Percentiles rank a stretch among this genome's conserved stretches.
Conservation (phyloP, 805 yeast genomes). For the Saccharomycopsis capsularis region DNA sequence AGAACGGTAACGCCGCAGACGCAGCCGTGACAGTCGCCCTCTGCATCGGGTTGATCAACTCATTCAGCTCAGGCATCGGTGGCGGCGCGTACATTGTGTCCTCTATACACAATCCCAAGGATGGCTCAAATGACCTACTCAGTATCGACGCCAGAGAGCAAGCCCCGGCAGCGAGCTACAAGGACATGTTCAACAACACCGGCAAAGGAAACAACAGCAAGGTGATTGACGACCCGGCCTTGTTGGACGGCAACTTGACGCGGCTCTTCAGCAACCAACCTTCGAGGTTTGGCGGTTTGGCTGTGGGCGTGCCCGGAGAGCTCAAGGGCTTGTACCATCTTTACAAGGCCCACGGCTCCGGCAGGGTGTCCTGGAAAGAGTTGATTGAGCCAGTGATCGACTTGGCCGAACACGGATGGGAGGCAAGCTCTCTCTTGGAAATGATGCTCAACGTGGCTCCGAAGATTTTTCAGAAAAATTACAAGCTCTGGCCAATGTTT, state of each 20-base stretch:
- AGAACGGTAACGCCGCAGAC: conserved; percentile 83
- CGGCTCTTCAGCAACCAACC: conserved; percentile 31
- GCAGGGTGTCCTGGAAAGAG: conserved; percentile 62
- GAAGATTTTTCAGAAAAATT: conserved; percentile 30
- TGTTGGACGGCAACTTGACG: conserved; percentile 14
- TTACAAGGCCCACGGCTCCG: conserved; percentile 57
- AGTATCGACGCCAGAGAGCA: conserved; percentile 82
- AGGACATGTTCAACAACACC: conserved; percentile 52
- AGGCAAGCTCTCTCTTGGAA: conserved; percentile 38
- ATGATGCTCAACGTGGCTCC: conserved; percentile 32
- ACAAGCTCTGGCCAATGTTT: conserved; percentile 52
- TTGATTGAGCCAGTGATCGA: conserved; percentile 70
- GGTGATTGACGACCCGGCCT: neutral
- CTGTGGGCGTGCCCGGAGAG: conserved; percentile 90
- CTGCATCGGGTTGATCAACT: conserved; percentile 79
- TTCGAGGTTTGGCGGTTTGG: conserved; percentile 76
- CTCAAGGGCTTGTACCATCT: conserved; percentile 71
- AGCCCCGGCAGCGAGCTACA: conserved; percentile 62
- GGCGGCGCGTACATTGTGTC: conserved; percentile 81
- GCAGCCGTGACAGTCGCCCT: conserved; percentile 85
- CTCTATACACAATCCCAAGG: conserved; percentile 23
- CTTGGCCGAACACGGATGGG: conserved; percentile 60
- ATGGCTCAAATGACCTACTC: conserved; percentile 40
- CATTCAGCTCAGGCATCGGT: conserved; percentile 84
- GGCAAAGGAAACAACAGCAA: neutral